Base-by-base conservation (phyloP, 495 filamentous ascomycete genomes). In the Penicillium maclennaniae region DNA sequence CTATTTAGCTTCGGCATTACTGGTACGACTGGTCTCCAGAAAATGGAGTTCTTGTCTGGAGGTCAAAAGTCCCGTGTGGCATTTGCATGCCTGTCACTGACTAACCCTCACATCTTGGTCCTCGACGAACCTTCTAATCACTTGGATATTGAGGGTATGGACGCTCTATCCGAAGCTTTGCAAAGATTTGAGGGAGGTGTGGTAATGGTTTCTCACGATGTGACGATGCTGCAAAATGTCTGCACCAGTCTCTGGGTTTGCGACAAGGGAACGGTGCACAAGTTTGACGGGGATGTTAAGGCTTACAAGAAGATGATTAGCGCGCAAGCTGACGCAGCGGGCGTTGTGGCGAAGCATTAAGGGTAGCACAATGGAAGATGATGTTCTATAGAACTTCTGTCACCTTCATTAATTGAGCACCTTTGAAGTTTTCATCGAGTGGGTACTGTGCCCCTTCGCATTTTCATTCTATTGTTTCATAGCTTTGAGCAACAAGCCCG, bases 111-210 rank as follows among this genome's bases (percentile, higher is more conserved):
- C 66, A 97, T 99, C 56, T 76, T 99, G 21, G 95, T 99, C 45
- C 88, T 99, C 40, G 93, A 99, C 79, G 93, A 99, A 66, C 93
- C 93, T 63, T 93, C 88, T 47, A 99, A 99, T 74, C 93, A 99
- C 62, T 74, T 99, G 63, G 93, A 99, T 83, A 97, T 99, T 61
- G 93, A 99, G 68, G 93, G 95, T 51, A 99, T 99, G 93, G 93
- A 99, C 73, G 93, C 95, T 10, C 71, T 99, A 15, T 82, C 87
- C 1, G 81, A 85, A 37, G 93, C 95, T 21, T 79, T 99, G 44
- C 78, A 82, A 58, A 81, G 84, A 53, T 99, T 97, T 70, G 79
- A 95, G 71, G 93, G 93, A 40, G 93, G 93, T 58, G 92, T 97
- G 56, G 76, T 99, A 47, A 97, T 99, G 92, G 93, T 99, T 38